Base-by-base conservation (phyloP, 352 stramenopile genomes). In the Phytophthora megakarya region DNA sequence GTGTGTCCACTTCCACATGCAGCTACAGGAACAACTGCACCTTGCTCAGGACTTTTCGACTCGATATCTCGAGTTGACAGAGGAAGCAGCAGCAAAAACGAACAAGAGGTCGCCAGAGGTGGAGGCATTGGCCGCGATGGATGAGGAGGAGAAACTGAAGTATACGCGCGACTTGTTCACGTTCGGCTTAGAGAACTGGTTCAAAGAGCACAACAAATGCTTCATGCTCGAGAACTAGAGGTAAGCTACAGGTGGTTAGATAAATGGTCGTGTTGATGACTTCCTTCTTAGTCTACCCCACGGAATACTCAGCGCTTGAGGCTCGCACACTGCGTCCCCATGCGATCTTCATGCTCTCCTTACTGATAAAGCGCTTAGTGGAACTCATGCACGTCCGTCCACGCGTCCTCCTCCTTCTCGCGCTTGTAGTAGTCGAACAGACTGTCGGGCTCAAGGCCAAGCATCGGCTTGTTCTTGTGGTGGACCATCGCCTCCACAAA, bases 351-450 rank as follows among this genome's bases (percentile, higher is more conserved):
- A 48, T 57, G 46, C 13, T 63, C 19, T 55, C 53, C n/a, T n/a
- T n/a, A n/a, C n/a, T 53, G 32, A 47, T 44, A 51, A 52, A 40
- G 48, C 28, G 57, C 55, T 85, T 96, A 99, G 87, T 99, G 96
- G 84, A 97, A 99, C 62, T 99, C 96, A 69, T 95, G 86, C 49
- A 87, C 76, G 65, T 95, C 73, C n/a, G 93, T 98, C 96, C 96
- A 99, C 40, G 84, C 93, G 72, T 98, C 92, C 61, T 95, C 80
- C 37, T 76, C 75, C 59, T 84, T 89, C 75, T 99, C 96, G 48
- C 80, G 79, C 69, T 96, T 77, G 84, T 99, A 99, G 73, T 99
- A 98, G 68, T 99, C 97, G 71, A 99, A 99, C 44, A 99, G 81
- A 65, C 89, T 98, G 67, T 97, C 86, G 16, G 96, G 80, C 58